phyloP scores from a whole-genome alignment of 805 yeast species.

The Sporopachydermia quercuum region DNA sequence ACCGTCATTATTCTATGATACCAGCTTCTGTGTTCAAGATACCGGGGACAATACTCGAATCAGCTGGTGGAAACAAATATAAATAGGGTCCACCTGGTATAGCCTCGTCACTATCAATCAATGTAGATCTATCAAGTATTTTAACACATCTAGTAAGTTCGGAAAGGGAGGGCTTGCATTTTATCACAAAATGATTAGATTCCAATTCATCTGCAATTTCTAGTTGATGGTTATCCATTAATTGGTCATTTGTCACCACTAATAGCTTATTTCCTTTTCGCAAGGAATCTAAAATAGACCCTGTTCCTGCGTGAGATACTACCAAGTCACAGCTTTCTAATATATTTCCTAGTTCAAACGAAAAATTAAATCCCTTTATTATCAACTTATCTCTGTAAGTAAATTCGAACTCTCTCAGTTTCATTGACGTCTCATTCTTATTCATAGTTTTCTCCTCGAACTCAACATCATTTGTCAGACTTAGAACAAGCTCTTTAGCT shows the following conservation, averaged over 20 bases:
- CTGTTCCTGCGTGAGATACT: conserved; percentile 85
- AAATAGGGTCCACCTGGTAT: no score
- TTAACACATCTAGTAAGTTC: no score
- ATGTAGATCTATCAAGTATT: no score
- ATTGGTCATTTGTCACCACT: conserved; percentile 50
- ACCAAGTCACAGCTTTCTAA: conserved; percentile 41
- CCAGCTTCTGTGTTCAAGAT: neutral
- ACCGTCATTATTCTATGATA: neutral
- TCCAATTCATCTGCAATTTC: conserved; percentile 56
- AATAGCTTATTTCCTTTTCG: conserved; percentile 37
- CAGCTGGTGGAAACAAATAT: neutral
- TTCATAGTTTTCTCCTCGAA: conserved; percentile 2
- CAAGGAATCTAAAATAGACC: conserved; percentile 72
- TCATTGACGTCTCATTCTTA: conserved; percentile 1
- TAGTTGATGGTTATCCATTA: conserved; percentile 82
- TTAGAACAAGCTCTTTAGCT: conserved; percentile 10
- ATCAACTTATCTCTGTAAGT: conserved; percentile 2
- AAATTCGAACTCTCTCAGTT: conserved; percentile 8
- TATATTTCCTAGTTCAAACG: conserved; percentile 24
- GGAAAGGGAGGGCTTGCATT: neutral
- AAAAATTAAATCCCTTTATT: conserved; percentile 34
- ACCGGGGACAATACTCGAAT: neutral
- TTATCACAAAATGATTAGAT: conserved; percentile 16
- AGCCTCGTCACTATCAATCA: no score
- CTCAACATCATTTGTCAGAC: neutral